A percentile compares a stretch with the other conserved stretches of the same genome.
These are phyloP conservation scores for Pezicula carpinea DNA, from an alignment of 2,329 filamentous ascomycete species.

Conservation along the genomic window DNA sequence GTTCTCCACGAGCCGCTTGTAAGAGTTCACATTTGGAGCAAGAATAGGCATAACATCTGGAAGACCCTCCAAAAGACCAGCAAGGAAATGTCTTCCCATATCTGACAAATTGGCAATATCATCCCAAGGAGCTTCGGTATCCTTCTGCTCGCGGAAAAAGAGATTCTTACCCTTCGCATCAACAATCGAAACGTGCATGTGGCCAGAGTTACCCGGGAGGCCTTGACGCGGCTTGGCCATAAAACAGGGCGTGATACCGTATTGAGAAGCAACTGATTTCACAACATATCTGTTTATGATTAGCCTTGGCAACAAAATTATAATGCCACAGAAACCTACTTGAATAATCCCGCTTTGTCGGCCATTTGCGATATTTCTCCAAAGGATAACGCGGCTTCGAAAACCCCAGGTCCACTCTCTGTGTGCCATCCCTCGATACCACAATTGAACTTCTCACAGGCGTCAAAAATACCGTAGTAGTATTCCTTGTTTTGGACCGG, in stretches of 20 bases:
- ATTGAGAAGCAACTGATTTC: slow-evolving; percentile 80
- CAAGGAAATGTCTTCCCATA: slow-evolving; percentile 86
- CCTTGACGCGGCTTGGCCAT: slow-evolving; percentile 96
- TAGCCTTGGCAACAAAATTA: slow-evolving; percentile 5
- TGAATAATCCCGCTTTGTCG: slow-evolving; percentile 88
- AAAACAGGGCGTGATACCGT: slow-evolving; percentile 93
- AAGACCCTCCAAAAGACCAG: slow-evolving; percentile 81
- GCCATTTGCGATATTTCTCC: slow-evolving; percentile 86
- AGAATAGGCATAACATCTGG: slow-evolving; percentile 95
- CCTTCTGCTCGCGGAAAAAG: slow-evolving; percentile 67
- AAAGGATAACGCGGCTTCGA: slow-evolving; percentile 91
- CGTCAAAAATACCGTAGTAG: slow-evolving; percentile 82
- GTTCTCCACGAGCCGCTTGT: slow-evolving; percentile 97
- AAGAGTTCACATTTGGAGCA: slow-evolving; percentile 93
- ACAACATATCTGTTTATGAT: slow-evolving; percentile 60
- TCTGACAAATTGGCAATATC: slow-evolving; percentile 82
- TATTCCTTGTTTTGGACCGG: slow-evolving; percentile 89
- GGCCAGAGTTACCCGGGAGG: slow-evolving; percentile 89
- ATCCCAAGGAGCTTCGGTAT: slow-evolving; percentile 65
- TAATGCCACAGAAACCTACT: slow-evolving; percentile 43
- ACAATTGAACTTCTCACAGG: slow-evolving; percentile 72
- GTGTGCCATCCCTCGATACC: slow-evolving; percentile 94
- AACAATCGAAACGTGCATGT: slow-evolving; percentile 90
- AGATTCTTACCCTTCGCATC: slow-evolving; percentile 79
- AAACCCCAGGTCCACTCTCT: slow-evolving; percentile 89